These are phyloP conservation scores for Avena sativa DNA, from an alignment of 176 grass and related monocot species.

Conservation along the genomic window DNA sequence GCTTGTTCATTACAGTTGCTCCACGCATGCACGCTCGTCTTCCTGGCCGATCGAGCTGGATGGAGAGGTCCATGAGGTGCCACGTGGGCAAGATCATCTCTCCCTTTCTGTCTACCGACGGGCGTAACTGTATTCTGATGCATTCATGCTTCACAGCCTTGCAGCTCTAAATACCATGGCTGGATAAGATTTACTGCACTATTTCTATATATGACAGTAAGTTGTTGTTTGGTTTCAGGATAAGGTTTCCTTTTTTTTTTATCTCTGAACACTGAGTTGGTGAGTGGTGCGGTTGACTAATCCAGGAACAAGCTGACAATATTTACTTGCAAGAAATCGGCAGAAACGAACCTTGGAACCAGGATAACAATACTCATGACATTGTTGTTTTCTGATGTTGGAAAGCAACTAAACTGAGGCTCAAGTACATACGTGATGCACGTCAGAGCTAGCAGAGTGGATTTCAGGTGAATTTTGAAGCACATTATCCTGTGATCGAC, in stretches of 20 bases:
- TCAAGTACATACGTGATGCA: not conserved
- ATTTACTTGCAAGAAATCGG: not conserved
- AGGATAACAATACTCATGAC: too few species aligned
- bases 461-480: too few species aligned
- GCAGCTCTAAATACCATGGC: not conserved
- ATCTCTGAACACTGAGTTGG: not conserved
- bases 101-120: not conserved
- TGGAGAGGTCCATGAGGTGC: not conserved
- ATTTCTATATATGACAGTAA: too few species aligned
- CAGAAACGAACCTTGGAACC: not conserved
- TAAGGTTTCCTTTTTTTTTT: too few species aligned
- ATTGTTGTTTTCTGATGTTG: not conserved
- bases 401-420: not conserved
- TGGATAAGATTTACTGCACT: too few species aligned
- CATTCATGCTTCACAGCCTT: not conserved
- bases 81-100: not conserved
- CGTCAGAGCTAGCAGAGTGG: not conserved
- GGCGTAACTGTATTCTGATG: not conserved
- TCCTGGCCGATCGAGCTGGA: conserved; percentile 9
- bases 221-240: too few species aligned
- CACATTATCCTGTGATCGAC: not conserved
- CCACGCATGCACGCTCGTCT: not conserved
- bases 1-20: not conserved
- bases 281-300: not conserved
- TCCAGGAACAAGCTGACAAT: not conserved